Conservation (phyloP, 2,329 filamentous ascomycete genomes). For the Trichoderma sp. region DNA sequence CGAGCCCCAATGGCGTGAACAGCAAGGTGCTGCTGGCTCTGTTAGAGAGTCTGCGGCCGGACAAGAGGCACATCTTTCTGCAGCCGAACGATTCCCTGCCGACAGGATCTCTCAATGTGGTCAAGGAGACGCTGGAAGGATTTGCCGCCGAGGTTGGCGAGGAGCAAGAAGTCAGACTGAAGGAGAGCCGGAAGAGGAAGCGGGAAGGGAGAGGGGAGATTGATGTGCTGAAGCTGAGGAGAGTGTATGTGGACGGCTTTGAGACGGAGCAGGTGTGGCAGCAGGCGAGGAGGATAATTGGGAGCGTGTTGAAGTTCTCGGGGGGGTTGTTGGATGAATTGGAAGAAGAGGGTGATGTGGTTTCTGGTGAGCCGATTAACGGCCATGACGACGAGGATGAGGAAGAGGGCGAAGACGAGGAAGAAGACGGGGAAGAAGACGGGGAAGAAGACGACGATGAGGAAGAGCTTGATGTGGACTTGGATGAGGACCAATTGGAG, state of each 20-base stretch:
- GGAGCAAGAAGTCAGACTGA: constrained; percentile 65
- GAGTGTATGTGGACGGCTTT: constrained; percentile 83
- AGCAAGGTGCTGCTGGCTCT: constrained; percentile 43
- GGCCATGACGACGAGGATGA: constrained; percentile 33
- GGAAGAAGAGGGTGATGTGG: constrained; percentile 48
- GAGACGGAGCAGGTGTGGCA: constrained; percentile 90
- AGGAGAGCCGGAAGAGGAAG: constrained; percentile 76
- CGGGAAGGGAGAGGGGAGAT: constrained; percentile 47
- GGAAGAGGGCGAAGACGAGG: constrained; percentile 34
- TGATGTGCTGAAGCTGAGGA: constrained; percentile 69
- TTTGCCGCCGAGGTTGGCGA: constrained; percentile 72
- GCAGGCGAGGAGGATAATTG: constrained; percentile 80
- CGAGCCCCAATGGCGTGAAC: constrained; percentile 27
- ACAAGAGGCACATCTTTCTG: constrained; percentile 71
- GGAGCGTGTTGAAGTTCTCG: constrained; percentile 49
- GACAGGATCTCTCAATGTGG: constrained; percentile 65
- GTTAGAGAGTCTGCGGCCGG: constrained; percentile 54
- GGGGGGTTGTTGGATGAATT: constrained; percentile 47
- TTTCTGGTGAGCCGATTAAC: constrained; percentile 29
- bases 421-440: constrained; percentile 31
- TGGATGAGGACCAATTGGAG: constrained; percentile 32
- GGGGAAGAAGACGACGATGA: constrained; percentile 31
- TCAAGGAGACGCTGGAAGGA: constrained; percentile 77
- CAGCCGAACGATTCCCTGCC: constrained; percentile 66
- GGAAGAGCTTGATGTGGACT: constrained; percentile 34